Evolutionary conservation across 345 rosid genomes (phyloP).

Genomic region (Erodium maritimum): DNA sequence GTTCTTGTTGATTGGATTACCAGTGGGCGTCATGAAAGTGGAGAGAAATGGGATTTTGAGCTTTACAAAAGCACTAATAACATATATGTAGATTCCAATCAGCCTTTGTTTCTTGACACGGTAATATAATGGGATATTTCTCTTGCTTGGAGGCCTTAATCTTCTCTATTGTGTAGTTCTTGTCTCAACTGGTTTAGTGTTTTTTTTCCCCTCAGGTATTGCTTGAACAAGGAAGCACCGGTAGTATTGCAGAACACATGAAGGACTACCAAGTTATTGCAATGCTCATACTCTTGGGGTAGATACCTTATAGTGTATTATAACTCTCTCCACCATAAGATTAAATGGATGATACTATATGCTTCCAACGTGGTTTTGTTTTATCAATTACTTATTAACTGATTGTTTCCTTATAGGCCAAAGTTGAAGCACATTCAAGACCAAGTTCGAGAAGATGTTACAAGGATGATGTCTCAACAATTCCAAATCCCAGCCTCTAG

Average conservation of each 20-base stretch:
- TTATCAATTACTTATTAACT: no score
- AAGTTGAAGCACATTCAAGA: constrained; percentile 56
- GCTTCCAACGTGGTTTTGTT: constrained; percentile 1
- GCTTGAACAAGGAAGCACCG: constrained; percentile 45
- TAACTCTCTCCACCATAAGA: no score
- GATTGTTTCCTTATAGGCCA: constrained; percentile 51
- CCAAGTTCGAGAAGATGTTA: constrained; percentile 66
- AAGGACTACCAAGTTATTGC: constrained; percentile 68
- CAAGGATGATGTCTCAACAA: constrained; percentile 65
- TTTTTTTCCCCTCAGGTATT: constrained; percentile 38
- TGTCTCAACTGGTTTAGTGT: no score
- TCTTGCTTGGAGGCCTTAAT: no score
- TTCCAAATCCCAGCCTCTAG: constrained; percentile 34
- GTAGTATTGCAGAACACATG: constrained; percentile 47
- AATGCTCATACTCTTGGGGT: constrained; percentile 81
- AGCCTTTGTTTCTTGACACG: constrained; percentile 70
- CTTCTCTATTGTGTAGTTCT: no score
- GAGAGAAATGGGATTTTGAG: constrained; percentile 86
- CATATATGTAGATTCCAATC: constrained; percentile 38
- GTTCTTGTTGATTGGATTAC: constrained; percentile 91
- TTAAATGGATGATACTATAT: constrained; percentile 2
- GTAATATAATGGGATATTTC: constrained; percentile 17
- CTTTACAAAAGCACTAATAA: constrained; percentile 76
- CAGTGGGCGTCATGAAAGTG: constrained; percentile 81
- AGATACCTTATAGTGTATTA: no score